Evolutionary conservation across 2,329 filamentous ascomycete genomes (phyloP).

Genomic region (Aureobasidium lini): DNA sequence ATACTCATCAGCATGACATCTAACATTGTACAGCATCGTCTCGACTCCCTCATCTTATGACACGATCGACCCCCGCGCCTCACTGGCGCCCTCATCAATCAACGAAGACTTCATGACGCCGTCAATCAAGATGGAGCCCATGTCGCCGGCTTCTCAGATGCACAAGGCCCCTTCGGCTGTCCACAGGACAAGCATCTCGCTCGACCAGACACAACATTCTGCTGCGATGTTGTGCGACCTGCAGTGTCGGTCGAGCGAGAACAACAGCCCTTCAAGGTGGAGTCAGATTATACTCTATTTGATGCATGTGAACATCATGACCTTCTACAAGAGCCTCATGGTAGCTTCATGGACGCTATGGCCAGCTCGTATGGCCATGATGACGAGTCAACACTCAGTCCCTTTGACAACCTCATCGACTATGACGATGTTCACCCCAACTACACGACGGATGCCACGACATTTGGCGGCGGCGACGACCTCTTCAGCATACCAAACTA

Average conservation of each 20-base stretch:
- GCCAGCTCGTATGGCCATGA: constrained; percentile 27
- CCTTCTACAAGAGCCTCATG: constrained; percentile 26
- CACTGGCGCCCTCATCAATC: constrained; percentile 15
- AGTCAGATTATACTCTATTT: constrained; percentile 23
- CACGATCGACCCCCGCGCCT: constrained; percentile 18
- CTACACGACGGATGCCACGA: constrained; percentile 11
- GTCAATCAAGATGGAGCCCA: constrained; percentile 19
- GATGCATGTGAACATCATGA: constrained; percentile 26
- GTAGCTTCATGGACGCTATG: constrained; percentile 28
- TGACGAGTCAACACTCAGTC: constrained; percentile 12
- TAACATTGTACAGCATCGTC: constrained; percentile 12
- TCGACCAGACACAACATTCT: constrained; percentile 99
- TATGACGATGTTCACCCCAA: constrained; percentile 3
- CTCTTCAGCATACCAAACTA: constrained; percentile 11
- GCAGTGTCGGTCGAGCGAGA: constrained; percentile 83
- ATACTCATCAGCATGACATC: constrained; percentile 1
- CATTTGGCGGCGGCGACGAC: background rate
- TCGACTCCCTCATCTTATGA: constrained; percentile 16
- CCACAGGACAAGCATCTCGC: constrained; percentile 32
- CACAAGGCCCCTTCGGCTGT: constrained; percentile 7
- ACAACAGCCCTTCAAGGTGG: constrained; percentile 15
- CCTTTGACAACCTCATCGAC: constrained; percentile 15
- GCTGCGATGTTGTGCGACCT: constrained; percentile 99
- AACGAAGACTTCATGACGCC: constrained; percentile 19
- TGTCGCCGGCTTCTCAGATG: constrained; percentile 11